These are phyloP conservation scores for Schizochytrium sp. DNA, from an alignment of 108 stramenopile species.

Conservation along the genomic window DNA sequence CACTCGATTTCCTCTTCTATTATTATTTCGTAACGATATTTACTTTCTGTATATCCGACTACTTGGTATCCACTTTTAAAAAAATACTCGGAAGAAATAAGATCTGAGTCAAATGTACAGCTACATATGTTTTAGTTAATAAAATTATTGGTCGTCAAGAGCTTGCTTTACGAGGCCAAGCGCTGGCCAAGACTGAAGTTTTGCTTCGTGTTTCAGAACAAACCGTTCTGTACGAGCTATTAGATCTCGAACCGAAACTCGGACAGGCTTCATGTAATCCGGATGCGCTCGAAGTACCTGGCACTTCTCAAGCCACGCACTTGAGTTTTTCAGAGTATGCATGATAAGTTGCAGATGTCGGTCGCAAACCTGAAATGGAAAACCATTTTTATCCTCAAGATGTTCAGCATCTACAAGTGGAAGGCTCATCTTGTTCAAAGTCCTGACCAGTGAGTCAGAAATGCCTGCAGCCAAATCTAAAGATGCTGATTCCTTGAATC, in stretches of 20 bases:
- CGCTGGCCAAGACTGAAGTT: neutral
- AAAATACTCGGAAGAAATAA: too few species aligned
- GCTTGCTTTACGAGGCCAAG: too few species aligned
- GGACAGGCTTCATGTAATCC: neutral
- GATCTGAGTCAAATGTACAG: too few species aligned
- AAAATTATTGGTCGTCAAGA: too few species aligned
- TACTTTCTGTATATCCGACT: too few species aligned
- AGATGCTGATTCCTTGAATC: neutral
- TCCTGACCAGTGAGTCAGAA: neutral
- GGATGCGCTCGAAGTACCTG: neutral
- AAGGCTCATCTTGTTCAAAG: neutral
- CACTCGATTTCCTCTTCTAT: too few species aligned
- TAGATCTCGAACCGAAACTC: neutral
- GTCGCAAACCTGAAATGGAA: neutral
- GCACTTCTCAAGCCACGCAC: neutral
- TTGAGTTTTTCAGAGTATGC: too few species aligned
- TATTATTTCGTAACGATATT: too few species aligned
- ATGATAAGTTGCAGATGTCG: slow-evolving; percentile 9
- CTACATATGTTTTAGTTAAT: too few species aligned
- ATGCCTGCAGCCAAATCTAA: too few species aligned
- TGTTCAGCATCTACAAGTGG: too few species aligned
- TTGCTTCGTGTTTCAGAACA: neutral
- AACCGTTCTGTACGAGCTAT: neutral
- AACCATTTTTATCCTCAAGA: neutral
- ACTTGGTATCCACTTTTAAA: too few species aligned